Evolutionary conservation across 805 yeast species (phyloP), one percentile per base, ranked within the genome.

Genomic region (Wickerhamiella allomyrinae): DNA sequence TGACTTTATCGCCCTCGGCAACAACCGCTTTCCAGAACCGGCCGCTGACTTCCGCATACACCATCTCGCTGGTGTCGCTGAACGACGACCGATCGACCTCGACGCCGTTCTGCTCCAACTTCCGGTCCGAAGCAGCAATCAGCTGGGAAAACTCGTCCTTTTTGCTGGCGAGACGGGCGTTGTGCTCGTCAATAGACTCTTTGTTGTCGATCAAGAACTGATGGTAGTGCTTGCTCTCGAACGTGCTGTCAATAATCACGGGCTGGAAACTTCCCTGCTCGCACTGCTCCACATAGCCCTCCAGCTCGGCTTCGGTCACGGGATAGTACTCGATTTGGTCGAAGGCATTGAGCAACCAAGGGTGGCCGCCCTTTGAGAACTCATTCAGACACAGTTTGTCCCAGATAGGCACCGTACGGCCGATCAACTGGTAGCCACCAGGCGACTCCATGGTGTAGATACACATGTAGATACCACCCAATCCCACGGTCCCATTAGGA

Each of bases 381-480:
- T 43, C 41, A 43, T 53, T 53, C 49, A 91, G 67, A 24, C 83
- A 71, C 54, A 89, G 71, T 65, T 85, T 87, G 60, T 89, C 98
- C 98, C 98, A 89, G 53, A 89, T 87, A 42, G 97, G 97, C 50
- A 91, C 77, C 9, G 98, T 89, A 58, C 97, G 76, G 44, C 97
- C 98, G 48, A 86, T 89, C 53, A 89, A 71, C 66, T 89, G 97
- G 64, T 89, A 89, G 24, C 98, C 98, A 65, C 98, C 98, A 38
- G 98, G 98, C 20, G 95, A 85, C 51, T 85, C 93, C 89, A 89
- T 87, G 24, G 97, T 85, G 63, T 89, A 89, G 53, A 89, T 87
- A 67, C 97, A 89, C 97, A 89, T 87, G 71, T 86, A 91, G 83
- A 81, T 85, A 53, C 98, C 97, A 49, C 98, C 98, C 58, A 91